Conservation (phyloP, 176 grass and related monocot genomes). For the Carex cristatella region DNA sequence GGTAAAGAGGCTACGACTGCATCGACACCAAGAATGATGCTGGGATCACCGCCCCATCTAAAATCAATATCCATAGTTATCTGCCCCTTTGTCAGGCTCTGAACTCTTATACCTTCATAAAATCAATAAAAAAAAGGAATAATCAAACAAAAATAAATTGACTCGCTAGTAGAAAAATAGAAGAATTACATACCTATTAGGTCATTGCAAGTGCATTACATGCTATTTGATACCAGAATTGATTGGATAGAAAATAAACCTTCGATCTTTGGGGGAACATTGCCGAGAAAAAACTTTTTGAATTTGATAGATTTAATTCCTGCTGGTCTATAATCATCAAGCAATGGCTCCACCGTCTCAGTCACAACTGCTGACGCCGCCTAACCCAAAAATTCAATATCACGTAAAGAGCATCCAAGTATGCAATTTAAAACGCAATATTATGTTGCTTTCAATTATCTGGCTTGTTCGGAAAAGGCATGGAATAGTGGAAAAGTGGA, state of each 20-base stretch:
- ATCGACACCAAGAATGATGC: constrained; percentile 96
- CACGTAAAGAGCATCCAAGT: constrained; percentile 23
- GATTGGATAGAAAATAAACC: constrained; percentile 37
- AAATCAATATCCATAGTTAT: constrained; percentile 98
- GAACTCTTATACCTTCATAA: constrained; percentile 77
- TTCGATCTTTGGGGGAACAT: constrained; percentile 94
- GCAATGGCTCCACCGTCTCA: constrained; percentile 82
- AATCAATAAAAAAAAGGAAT: constrained; percentile 14
- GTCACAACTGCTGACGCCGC: constrained; percentile 65
- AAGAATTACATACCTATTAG: not conserved
- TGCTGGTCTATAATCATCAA: constrained; percentile 91
- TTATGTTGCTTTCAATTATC: not conserved
- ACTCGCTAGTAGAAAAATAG: not conserved
- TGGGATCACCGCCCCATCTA: constrained; percentile 94
- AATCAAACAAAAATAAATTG: not conserved
- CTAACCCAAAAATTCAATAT: constrained; percentile 40
- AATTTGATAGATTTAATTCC: constrained; percentile 97
- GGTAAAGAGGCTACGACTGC: constrained; percentile 86
- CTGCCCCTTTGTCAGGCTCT: constrained; percentile 88
- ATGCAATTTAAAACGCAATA: constrained; percentile 19
- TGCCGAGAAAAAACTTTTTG: constrained; percentile 91
- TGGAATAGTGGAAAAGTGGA: too few relatives aligned
- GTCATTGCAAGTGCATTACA: constrained; percentile 1
- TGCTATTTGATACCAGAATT: not conserved
- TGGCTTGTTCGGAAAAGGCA: too few relatives aligned